Evolutionary conservation across 225 moss, liverwort and hornwort genomes (phyloP).

Genomic region (Physcomitrellopsis africana): DNA sequence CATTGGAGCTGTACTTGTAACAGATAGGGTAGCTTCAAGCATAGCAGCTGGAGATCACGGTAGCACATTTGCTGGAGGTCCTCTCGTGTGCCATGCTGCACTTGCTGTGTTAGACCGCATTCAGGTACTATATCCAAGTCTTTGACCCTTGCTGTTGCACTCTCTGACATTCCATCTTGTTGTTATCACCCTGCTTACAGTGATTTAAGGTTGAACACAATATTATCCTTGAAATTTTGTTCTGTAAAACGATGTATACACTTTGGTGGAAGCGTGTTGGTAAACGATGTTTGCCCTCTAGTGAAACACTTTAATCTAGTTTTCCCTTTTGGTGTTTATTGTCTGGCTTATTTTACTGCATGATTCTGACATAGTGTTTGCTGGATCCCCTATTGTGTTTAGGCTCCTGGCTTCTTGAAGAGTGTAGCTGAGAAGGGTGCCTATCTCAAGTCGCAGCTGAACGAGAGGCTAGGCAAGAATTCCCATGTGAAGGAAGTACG

Average conservation of each 20-base stretch:
- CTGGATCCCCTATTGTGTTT: neutral
- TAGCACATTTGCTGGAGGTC: conserved; percentile 61
- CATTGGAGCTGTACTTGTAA: conserved; percentile 86
- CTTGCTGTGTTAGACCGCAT: conserved; percentile 39
- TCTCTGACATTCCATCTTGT: neutral
- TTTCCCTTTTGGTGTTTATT: neutral
- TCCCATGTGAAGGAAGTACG: conserved; percentile 85
- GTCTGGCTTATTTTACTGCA: neutral
- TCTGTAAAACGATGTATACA: no score
- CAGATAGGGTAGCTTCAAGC: conserved; percentile 70
- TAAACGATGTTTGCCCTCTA: no score
- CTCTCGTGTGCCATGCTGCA: conserved; percentile 42
- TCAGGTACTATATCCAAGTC: conserved; percentile 24
- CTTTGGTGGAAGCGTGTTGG: no score
- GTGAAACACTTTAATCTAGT: no score
- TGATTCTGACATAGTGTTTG: conserved; percentile 3
- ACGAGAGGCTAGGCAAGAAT: conserved; percentile 54
- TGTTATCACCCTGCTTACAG: neutral
- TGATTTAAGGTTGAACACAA: neutral
- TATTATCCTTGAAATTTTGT: neutral
- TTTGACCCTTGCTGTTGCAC: neutral
- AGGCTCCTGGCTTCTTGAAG: conserved; percentile 59
- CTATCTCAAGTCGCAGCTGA: conserved; percentile 47
- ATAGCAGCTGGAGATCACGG: conserved; percentile 68
- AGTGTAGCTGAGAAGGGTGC: conserved; percentile 49